Base-by-base conservation (phyloP, 495 filamentous ascomycete species). In the Hypoxylon lienhwacheense region DNA sequence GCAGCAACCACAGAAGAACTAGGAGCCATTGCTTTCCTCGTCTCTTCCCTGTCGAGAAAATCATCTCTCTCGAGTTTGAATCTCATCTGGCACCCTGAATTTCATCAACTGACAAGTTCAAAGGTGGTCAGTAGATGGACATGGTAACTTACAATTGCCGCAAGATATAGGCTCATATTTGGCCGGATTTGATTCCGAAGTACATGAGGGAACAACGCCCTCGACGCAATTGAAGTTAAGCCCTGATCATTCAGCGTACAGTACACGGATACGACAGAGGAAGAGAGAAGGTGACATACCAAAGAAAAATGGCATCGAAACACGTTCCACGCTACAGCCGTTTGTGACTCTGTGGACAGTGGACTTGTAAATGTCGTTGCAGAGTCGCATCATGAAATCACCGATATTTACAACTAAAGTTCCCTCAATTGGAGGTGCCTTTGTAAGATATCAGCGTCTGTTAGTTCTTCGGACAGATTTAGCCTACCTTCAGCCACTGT, bases 361-460 rank as follows among this genome's bases (percentile, higher is more conserved):
- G 5, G 77, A 82, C 56, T 77, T 79, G 53, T 83, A 82, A 43
- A 69, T 63, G 59, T 82, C 78, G 55, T 86, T 87, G 19, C 78
- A 82, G 44, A 83, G 72, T 7, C 81, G 69, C 73, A 81, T 78
- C 70, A 86, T 70, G 56, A 83, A 81, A 58, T 85, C 83, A 0
- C 81, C 82, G 41, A 87, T 80, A 61, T 86, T 85, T 14, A 87
- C 81, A 0, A 86, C 82, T 8, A 84, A 64, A 0, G 81, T 81
- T 10, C 80, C 81, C 32, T 75, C 60, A 15, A 84, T 68, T 0
- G 82, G 82, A n/a, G 68, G 63, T 5, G 68, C 65, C 65, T 67
- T 57, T 4, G 12, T 15, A 14, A 43, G 2, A n/a, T 52, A 36
- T 51, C 17, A 53, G 32, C 24, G 31, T 55, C 7, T 19, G 39